A percentile compares a stretch with the other conserved stretches of the same genome.
Conservation (phyloP, 306 rosid species). For the Senna siamea region DNA sequence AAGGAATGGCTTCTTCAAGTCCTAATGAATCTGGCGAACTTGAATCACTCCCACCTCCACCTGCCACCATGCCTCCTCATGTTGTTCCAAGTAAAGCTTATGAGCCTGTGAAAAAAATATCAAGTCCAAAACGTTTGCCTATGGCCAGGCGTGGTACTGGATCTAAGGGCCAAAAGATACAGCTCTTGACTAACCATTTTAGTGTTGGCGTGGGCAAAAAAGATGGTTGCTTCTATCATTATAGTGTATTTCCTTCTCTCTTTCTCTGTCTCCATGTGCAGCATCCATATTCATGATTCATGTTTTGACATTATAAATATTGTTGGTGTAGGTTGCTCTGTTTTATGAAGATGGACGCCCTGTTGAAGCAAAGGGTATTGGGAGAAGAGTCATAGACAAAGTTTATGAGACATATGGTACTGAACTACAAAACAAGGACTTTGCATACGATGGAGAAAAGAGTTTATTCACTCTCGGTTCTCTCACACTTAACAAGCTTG, state of each 20-base stretch:
- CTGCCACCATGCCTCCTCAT: conserved; percentile 24
- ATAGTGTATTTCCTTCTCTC: conserved; percentile 31
- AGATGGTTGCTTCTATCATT: conserved; percentile 47
- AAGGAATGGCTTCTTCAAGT: conserved; percentile 34
- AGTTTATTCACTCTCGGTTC: conserved; percentile 41
- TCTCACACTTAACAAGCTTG: conserved; percentile 26
- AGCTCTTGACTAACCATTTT: conserved; percentile 48
- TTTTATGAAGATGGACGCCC: conserved; percentile 43
- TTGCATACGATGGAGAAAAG: conserved; percentile 55
- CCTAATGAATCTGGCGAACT: neutral
- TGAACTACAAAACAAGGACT: conserved; percentile 30
- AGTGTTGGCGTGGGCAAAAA: conserved; percentile 31
- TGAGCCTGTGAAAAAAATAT: neutral
- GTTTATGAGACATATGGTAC: conserved; percentile 33
- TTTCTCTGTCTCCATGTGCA: neutral
- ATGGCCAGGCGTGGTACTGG: conserved; percentile 44
- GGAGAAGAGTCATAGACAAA: conserved; percentile 49
- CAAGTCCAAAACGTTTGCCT: conserved; percentile 29
- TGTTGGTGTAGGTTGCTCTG: conserved; percentile 46
- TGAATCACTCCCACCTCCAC: conserved; percentile 32
- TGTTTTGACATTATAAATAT: neutral
- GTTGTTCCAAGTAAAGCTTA: conserved; percentile 18
- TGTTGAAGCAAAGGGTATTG: conserved; percentile 40
- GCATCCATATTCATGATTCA: neutral
- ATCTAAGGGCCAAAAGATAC: conserved; percentile 44